These are phyloP conservation scores for Antitrichia curtipendula DNA, from an alignment of 225 moss, liverwort and hornwort genomes.

Conservation along the genomic window DNA sequence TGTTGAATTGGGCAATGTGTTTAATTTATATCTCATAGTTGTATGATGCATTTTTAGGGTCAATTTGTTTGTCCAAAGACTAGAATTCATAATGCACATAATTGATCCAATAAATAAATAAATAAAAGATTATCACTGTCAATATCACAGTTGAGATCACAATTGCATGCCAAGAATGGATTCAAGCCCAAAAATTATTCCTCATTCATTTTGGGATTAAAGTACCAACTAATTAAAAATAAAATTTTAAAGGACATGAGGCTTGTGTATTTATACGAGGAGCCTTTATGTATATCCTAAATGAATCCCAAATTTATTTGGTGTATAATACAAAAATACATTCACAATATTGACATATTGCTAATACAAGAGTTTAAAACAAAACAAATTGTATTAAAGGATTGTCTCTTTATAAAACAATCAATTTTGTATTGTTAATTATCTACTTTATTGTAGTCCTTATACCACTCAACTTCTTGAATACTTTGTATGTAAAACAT, in stretches of 20 bases:
- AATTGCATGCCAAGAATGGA: rapidly evolving
- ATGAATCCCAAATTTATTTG: background rate
- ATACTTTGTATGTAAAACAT: background rate
- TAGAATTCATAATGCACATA: too few relatives aligned
- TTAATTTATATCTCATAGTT: too few relatives aligned
- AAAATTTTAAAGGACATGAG: rapidly evolving
- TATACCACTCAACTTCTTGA: background rate
- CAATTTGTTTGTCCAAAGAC: too few relatives aligned
- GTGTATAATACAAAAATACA: background rate
- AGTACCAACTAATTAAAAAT: background rate
- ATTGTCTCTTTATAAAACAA: rapidly evolving
- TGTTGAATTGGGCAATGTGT: too few relatives aligned
- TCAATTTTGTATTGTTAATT: background rate
- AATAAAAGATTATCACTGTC: too few relatives aligned
- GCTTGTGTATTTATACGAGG: rapidly evolving
- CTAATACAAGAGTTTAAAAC: too few relatives aligned
- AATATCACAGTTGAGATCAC: too few relatives aligned
- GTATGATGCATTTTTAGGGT: too few relatives aligned
- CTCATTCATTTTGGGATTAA: background rate
- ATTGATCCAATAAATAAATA: too few relatives aligned
- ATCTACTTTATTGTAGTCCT: rapidly evolving
- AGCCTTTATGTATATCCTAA: too few relatives aligned
- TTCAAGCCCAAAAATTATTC: background rate
- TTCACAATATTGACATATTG: background rate
- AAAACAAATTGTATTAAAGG: background rate